Conservation (phyloP, 768 basidiomycete genomes). For the Leccinum uliginosum region DNA sequence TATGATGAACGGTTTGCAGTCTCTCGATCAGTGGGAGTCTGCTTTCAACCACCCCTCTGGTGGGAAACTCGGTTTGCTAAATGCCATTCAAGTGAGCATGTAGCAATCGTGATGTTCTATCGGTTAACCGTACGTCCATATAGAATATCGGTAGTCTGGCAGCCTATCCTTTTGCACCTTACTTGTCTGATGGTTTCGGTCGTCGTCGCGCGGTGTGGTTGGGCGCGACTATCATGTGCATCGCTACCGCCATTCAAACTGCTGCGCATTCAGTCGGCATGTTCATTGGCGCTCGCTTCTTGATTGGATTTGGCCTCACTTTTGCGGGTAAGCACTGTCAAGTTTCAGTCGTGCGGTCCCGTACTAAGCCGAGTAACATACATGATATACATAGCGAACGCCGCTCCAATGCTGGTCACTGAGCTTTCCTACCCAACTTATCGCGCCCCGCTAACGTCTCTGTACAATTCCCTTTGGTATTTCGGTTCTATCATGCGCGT, state of each 20-base stretch:
- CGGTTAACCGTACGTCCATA: neutral
- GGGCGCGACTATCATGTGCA: neutral
- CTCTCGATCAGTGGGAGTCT: constrained; percentile 54
- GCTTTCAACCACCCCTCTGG: constrained; percentile 53
- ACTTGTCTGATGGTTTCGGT: neutral
- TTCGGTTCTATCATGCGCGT: neutral
- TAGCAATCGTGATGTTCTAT: neutral
- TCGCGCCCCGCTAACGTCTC: neutral
- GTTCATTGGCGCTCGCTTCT: neutral
- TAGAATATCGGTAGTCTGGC: neutral
- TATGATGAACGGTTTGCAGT: constrained; percentile 80
- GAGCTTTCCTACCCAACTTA: neutral
- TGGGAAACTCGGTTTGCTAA: neutral
- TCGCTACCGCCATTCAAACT: neutral
- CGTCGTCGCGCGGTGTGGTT: neutral
- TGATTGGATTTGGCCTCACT: neutral
- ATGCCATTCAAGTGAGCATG: neutral
- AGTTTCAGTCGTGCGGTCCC: neutral
- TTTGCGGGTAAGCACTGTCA: neutral
- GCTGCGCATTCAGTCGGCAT: neutral
- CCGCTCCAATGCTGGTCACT: neutral
- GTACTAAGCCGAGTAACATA: neutral
- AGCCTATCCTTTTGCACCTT: neutral
- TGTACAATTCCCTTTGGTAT: neutral
- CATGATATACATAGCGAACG: neutral